Conservation (phyloP, 805 yeast species). For the Wickerhamomyces kurtzmanii region DNA sequence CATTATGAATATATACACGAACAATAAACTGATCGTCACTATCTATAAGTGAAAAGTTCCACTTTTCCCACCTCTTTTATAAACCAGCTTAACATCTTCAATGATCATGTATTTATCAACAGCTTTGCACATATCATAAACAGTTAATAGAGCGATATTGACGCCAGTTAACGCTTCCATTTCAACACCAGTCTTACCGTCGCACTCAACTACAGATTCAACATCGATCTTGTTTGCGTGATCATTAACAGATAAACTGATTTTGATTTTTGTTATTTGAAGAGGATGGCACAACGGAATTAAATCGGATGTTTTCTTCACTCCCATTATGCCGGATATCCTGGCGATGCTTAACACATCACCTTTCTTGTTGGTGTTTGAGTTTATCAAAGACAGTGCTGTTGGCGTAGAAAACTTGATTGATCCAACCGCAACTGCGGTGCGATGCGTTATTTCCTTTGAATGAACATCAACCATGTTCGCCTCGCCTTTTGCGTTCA, state of each 20-base stretch:
- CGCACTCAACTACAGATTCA: conserved; percentile 30
- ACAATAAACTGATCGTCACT: too few species aligned
- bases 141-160: conserved; percentile 30
- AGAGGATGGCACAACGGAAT: conserved; percentile 45
- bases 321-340: conserved; percentile 43
- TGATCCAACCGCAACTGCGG: conserved; percentile 32
- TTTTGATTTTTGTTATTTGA: conserved; percentile 27
- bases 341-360: conserved; percentile 39
- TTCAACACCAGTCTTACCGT: conserved; percentile 46
- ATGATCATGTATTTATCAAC: conserved; percentile 40
- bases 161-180: conserved; percentile 47
- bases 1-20: too few species aligned
- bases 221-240: conserved; percentile 17
- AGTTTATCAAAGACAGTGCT: conserved; percentile 21
- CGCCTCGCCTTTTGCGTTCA: conserved; percentile 30
- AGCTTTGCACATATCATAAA: conserved; percentile 53
- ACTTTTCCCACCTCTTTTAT: conserved; percentile 34
- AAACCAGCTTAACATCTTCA: conserved; percentile 23
- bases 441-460: conserved; percentile 28
- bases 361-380: conserved; percentile 36
- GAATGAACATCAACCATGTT: conserved; percentile 38
- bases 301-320: conserved; percentile 32
- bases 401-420: conserved; percentile 26
- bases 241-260: conserved; percentile 18
- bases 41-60: too few species aligned